Evolutionary conservation across 2,329 filamentous ascomycete species (phyloP), one percentile per base, ranked within the genome.

Genomic region (Aspergillus carbonarius): DNA sequence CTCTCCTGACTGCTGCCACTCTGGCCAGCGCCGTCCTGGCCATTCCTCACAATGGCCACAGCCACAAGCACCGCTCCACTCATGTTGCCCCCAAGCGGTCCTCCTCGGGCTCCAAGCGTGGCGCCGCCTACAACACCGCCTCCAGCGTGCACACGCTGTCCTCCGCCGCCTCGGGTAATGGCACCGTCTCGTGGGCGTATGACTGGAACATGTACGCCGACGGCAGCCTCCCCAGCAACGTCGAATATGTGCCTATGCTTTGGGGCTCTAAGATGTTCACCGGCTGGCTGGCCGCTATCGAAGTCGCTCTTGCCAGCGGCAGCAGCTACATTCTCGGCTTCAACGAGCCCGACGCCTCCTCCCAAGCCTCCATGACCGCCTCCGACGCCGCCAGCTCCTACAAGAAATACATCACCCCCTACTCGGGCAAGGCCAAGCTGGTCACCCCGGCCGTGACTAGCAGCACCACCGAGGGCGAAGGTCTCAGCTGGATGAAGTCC

Each of bases 201-300:
- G 77, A 81, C 69, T 81, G 79, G 79, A 77, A 69, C 47, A 59
- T 67, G 47, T 60, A 60, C 20, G 42, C 68, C 23, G 63, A 60
- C 30, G 76, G 77, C 17, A 48, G 35, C 5, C 60, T 76, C 5
- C 68, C 75, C 30, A 59, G 60, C 4, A 68, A 70, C 25, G 66
- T 76, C 53, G 76, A 80, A 54, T 81, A 70, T 62, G 73, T 80
- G 9, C 78, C 79, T 30, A 78, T 79, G 74, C 73, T 80, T 59
- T 80, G 78, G 78, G 75, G 77, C 23, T 44, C 62, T 13, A 73
- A 74, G 54, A 69, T 72, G 62, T 72, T 77, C 60, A 61, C 58
- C 32, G 64, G 59, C 50, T 80, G 76, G 76, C 48, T 66, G 23
- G 54, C 66, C 9, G 70, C 71, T 50, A 70, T 76, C 56, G 64